Percentiles rank a stretch among this genome's conserved stretches.
These are phyloP conservation scores for Fusarium pseudoanthophilum DNA, from an alignment of 2,329 filamentous ascomycete genomes.

Conservation along the genomic window DNA sequence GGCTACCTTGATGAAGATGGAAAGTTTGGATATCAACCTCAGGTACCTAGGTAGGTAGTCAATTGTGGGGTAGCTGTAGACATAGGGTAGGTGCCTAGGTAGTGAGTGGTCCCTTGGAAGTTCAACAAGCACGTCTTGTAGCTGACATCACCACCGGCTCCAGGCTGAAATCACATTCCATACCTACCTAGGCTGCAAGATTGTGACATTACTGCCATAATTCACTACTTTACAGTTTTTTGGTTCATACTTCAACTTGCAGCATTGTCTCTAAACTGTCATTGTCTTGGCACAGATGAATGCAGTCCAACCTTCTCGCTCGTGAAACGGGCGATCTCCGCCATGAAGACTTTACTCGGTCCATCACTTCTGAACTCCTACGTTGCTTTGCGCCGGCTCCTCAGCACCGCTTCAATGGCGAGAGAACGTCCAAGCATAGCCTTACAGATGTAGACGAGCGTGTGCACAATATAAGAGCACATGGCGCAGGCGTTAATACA, in stretches of 20 bases:
- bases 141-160: conserved; percentile 40
- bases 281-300: conserved; percentile 52
- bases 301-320: conserved; percentile 82
- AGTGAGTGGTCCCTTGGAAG: conserved; percentile 22
- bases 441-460: conserved; percentile 42
- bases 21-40: conserved; percentile 18
- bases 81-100: conserved; percentile 17
- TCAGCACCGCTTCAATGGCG: conserved; percentile 75
- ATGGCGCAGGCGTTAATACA: conserved; percentile 81
- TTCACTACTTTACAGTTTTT: background rate
- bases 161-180: background rate
- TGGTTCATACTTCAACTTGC: background rate
- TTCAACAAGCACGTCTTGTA: background rate
- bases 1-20: conserved; percentile 5
- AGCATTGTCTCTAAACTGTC: background rate
- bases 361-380: conserved; percentile 73
- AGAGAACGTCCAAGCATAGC: conserved; percentile 29
- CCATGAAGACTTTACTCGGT: conserved; percentile 71
- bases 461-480: conserved; percentile 67
- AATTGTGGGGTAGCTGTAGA: conserved; percentile 30
- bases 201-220: background rate
- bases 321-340: conserved; percentile 76
- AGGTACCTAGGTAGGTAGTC: background rate
- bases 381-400: conserved; percentile 75
- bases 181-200: background rate